Conservation (phyloP, 78 protist species). For the Neovahlkampfia damariscottae region DNA sequence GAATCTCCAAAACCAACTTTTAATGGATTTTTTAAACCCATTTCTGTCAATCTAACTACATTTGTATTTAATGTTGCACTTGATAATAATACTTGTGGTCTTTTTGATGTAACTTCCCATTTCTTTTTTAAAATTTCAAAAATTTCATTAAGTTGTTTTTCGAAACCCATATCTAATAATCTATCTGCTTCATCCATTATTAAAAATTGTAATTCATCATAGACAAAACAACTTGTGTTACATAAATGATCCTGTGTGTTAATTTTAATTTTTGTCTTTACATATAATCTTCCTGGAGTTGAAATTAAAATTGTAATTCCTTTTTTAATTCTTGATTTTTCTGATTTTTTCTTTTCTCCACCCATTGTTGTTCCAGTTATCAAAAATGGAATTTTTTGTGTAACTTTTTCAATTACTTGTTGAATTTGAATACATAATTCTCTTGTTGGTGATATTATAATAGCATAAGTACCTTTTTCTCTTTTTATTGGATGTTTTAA, state of each 20-base stretch:
- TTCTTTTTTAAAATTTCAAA: neutral
- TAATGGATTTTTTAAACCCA: neutral
- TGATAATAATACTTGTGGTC: neutral
- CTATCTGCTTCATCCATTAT: slow-evolving; percentile 86
- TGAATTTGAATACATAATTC: slow-evolving; percentile 69
- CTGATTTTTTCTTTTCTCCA: slow-evolving; percentile 57
- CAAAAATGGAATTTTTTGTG: slow-evolving; percentile 32
- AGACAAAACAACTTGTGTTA: slow-evolving; percentile 32
- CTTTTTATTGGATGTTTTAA: slow-evolving; percentile 18
- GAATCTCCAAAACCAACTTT: slow-evolving; percentile 11
- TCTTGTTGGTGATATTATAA: slow-evolving; percentile 79
- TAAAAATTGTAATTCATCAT: slow-evolving; percentile 10
- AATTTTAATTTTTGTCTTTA: no score
- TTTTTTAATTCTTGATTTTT: slow-evolving; percentile 76
- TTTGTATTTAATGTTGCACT: slow-evolving; percentile 15
- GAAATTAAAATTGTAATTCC: slow-evolving; percentile 66
- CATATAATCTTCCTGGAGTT: slow-evolving; percentile 72
- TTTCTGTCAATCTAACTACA: neutral
- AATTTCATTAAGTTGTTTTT: slow-evolving; percentile 23
- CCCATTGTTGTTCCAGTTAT: slow-evolving; percentile 61
- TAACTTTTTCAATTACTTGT: slow-evolving; percentile 29
- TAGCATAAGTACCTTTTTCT: slow-evolving; percentile 33
- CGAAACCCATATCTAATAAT: slow-evolving; percentile 70
- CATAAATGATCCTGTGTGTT: slow-evolving; percentile 68
- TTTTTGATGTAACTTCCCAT: neutral